phyloP scores from a whole-genome alignment of 2,329 filamentous ascomycete species.

The Diaporthe nobilis region DNA sequence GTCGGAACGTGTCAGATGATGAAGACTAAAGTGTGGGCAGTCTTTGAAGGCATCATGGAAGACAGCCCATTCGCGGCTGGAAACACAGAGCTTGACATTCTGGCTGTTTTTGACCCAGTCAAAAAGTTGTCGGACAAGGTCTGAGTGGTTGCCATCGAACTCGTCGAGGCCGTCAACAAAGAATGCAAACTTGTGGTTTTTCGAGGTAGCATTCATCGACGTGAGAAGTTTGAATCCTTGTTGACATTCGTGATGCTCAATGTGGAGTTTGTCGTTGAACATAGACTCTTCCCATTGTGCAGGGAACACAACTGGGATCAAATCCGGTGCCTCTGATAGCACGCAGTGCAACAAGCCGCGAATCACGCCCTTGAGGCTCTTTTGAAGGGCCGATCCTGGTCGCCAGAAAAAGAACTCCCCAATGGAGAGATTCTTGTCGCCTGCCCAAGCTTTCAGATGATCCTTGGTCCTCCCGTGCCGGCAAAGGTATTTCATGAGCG shows the following conservation, averaged over 20 bases:
- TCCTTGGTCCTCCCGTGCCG: not conserved
- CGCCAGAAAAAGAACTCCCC: constrained; percentile 17
- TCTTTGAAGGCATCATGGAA: not conserved
- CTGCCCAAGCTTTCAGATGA: constrained; percentile 2
- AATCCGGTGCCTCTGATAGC: constrained; percentile 3
- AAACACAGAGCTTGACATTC: constrained; percentile 9
- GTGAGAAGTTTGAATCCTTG: constrained; percentile 6
- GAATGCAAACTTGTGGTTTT: constrained; percentile 1
- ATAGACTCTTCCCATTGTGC: constrained; percentile 18
- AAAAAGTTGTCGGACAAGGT: not conserved
- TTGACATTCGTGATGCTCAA: not conserved
- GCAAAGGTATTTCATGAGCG: constrained; percentile 18
- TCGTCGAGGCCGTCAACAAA: constrained; percentile 20
- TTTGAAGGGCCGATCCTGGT: not conserved
- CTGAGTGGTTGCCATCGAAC: constrained; percentile 5
- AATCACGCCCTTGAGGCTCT: not conserved
- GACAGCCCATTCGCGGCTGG: not conserved
- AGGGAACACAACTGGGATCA: constrained; percentile 6
- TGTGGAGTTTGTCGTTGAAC: not conserved
- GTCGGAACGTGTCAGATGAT: constrained; percentile 12
- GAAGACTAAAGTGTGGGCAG: not conserved
- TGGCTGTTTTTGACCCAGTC: not conserved
- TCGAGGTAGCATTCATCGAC: not conserved
- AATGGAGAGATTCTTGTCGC: not conserved
- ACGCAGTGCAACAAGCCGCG: constrained; percentile 5